Percentiles rank a stretch among this genome's conserved stretches.
Evolutionary conservation across 73 alveolate genomes (phyloP).

Genomic region (Stentor roeselii): DNA sequence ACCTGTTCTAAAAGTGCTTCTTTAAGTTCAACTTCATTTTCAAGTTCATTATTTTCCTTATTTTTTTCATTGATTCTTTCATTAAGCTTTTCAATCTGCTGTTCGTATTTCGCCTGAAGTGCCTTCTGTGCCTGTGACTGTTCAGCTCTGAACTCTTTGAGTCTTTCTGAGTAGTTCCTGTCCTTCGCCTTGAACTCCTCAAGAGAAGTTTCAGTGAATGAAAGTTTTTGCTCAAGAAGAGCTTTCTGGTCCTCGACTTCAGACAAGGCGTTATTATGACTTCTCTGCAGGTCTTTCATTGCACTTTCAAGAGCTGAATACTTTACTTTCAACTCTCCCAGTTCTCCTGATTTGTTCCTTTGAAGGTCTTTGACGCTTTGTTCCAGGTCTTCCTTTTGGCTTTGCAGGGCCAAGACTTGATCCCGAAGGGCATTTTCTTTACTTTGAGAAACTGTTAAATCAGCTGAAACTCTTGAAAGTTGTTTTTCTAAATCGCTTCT

Average conservation of each 20-base stretch:
- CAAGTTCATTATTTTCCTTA: conserved; percentile 17
- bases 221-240: conserved; percentile 10
- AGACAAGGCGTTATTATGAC: neutral
- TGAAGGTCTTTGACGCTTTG: conserved; percentile 60
- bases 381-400: conserved; percentile 62
- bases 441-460: conserved; percentile 69
- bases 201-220: neutral
- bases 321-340: conserved; percentile 47
- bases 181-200: conserved; percentile 27
- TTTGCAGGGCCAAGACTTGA: conserved; percentile 45
- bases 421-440: conserved; percentile 70
- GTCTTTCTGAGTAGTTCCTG: conserved; percentile 20
- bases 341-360: conserved; percentile 39
- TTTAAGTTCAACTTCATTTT: neutral
- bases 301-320: conserved; percentile 51
- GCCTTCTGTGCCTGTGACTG: neutral
- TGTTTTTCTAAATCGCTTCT: conserved; percentile 44
- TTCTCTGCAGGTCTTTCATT: neutral
- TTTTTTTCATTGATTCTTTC: neutral
- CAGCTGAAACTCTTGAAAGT: conserved; percentile 48
- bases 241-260: conserved; percentile 25
- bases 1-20: conserved; percentile 27
- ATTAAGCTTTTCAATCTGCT: neutral
- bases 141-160: conserved; percentile 69
- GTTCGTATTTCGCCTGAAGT: conserved; percentile 16